Evolutionary conservation across 2,329 filamentous ascomycete genomes (phyloP).

Genomic region (Nectriaceae sp.): DNA sequence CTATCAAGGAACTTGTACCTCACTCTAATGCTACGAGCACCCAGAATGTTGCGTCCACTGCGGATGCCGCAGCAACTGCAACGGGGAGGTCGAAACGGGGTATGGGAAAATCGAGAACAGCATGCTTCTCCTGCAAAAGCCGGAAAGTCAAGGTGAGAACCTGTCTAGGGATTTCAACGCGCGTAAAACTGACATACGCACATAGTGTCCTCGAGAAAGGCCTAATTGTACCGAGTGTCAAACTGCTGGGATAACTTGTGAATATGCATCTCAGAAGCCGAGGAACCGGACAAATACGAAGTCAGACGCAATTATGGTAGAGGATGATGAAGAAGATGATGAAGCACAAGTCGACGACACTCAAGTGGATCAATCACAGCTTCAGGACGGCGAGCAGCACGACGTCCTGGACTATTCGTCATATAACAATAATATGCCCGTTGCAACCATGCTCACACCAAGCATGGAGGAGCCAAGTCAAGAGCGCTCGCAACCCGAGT

Average conservation of each 20-base stretch:
- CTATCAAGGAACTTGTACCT: conserved; percentile 34
- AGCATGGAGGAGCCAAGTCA: conserved; percentile 20
- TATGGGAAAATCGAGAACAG: conserved; percentile 33
- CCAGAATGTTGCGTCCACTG: neutral
- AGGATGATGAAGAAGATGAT: conserved; percentile 15
- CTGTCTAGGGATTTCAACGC: neutral
- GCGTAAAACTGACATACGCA: neutral
- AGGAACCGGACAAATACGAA: conserved; percentile 26
- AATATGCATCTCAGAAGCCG: conserved; percentile 39
- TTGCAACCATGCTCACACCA: conserved; percentile 28
- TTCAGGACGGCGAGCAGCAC: conserved; percentile 12
- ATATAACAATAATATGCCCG: conserved; percentile 32
- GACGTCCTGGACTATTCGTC: conserved; percentile 22
- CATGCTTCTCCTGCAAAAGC: conserved; percentile 40
- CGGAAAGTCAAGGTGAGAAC: conserved; percentile 41
- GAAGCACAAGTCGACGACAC: conserved; percentile 15
- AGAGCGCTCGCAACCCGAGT: conserved; percentile 21
- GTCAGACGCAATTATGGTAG: conserved; percentile 17
- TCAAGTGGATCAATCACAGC: conserved; percentile 15
- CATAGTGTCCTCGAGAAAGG: conserved; percentile 42
- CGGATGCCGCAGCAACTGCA: conserved; percentile 3
- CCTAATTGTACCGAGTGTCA: conserved; percentile 43
- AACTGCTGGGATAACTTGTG: conserved; percentile 33
- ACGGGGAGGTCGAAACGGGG: conserved; percentile 20
- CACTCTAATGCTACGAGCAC: conserved; percentile 23